Evolutionary conservation across 2,329 filamentous ascomycete species (phyloP).

Genomic region (Fonsecaea monophora): DNA sequence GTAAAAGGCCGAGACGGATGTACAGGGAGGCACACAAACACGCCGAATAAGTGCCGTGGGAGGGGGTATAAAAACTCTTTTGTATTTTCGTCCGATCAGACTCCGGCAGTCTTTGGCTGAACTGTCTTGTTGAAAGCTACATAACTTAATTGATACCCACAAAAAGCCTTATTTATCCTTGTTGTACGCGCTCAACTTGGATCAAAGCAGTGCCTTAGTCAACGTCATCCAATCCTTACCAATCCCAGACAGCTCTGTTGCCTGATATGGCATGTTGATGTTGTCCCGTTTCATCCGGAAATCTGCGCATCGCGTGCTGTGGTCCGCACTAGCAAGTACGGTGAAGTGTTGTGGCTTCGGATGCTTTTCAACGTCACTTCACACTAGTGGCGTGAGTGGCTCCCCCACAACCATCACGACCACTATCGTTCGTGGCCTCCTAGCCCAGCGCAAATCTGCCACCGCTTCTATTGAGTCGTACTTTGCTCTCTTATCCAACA

Average conservation of each 20-base stretch:
- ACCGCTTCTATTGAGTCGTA: too few species aligned
- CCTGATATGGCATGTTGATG: background rate
- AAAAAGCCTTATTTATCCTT: background rate
- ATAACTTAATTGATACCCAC: slow-evolving; percentile 6
- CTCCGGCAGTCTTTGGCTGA: background rate
- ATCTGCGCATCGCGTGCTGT: background rate
- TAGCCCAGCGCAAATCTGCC: too few species aligned
- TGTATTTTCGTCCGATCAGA: background rate
- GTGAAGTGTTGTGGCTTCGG: background rate
- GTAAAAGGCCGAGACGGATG: background rate
- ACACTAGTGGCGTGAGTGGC: too few species aligned
- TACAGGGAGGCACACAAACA: background rate
- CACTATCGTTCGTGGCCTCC: too few species aligned
- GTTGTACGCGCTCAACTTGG: background rate
- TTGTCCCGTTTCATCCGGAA: background rate
- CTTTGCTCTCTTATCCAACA: background rate
- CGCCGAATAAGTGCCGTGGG: background rate
- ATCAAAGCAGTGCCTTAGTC: background rate
- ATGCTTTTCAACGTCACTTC: background rate
- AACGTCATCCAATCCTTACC: background rate
- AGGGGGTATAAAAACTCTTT: background rate
- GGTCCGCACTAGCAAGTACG: background rate
- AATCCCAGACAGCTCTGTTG: background rate
- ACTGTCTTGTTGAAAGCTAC: background rate
- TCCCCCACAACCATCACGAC: too few species aligned